Percentiles rank a stretch among this genome's conserved stretches.
phyloP scores from a whole-genome alignment of 352 stramenopile genomes.

The Phytophthora megakarya region DNA sequence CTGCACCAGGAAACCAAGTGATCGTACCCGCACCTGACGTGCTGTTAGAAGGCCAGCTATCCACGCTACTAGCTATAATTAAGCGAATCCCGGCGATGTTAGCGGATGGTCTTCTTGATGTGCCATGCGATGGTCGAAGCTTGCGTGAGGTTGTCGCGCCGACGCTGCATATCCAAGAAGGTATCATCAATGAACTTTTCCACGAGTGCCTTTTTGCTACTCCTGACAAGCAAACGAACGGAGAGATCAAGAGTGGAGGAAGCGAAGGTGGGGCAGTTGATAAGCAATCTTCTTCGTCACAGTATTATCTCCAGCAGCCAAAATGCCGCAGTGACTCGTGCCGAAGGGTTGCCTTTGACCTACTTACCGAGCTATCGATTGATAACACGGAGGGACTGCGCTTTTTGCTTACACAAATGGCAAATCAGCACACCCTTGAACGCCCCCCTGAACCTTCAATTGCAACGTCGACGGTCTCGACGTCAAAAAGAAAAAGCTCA shows the following conservation, averaged over 20 bases:
- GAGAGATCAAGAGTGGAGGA: constrained; percentile 16
- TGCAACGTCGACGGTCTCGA: constrained; percentile 27
- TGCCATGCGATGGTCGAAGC: constrained; percentile 47
- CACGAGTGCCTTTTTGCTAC: constrained; percentile 73
- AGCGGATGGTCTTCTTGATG: constrained; percentile 46
- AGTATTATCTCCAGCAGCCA: constrained; percentile 79
- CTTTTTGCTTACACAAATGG: constrained; percentile 76
- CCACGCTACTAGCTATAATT: constrained; percentile 61
- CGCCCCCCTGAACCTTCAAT: constrained; percentile 40
- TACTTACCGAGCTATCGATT: constrained; percentile 69
- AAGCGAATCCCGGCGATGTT: constrained; percentile 62
- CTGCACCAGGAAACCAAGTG: constrained; percentile 16
- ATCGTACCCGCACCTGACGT: constrained; percentile 33
- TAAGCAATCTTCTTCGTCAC: constrained; percentile 44
- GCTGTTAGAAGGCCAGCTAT: constrained; percentile 60
- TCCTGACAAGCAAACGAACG: constrained; percentile 35
- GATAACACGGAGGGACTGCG: constrained; percentile 68
- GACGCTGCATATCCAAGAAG: constrained; percentile 59
- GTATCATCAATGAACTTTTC: constrained; percentile 73
- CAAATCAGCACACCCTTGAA: constrained; percentile 73
- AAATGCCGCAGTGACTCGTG: constrained; percentile 84
- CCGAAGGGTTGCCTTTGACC: constrained; percentile 75
- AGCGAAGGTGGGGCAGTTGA: constrained; percentile 16
- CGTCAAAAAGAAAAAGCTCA: constrained; percentile 56
- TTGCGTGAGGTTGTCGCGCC: constrained; percentile 55